Percentiles rank a stretch among this genome's conserved stretches.
phyloP scores from a whole-genome alignment of 2,329 filamentous ascomycete species.

The Chalaropsis ovoidea region DNA sequence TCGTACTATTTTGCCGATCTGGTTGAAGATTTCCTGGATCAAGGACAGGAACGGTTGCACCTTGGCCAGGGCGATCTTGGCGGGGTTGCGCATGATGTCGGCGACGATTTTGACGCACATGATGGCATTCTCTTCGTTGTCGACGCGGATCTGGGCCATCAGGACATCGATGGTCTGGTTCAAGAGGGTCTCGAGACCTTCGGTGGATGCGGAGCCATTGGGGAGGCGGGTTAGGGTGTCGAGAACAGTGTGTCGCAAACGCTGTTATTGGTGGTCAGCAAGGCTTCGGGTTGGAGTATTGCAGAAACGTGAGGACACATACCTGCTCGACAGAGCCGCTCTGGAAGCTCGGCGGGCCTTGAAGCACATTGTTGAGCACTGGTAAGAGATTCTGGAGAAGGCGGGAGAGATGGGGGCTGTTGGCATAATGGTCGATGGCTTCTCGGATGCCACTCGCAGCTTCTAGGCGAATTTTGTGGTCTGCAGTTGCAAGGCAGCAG shows the following conservation, averaged over 20 bases:
- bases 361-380: slow-evolving; percentile 74
- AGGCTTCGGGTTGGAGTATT: not conserved
- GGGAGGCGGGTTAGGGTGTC: slow-evolving; percentile 86
- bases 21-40: slow-evolving; percentile 91
- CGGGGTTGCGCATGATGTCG: slow-evolving; percentile 88
- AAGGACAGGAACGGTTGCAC: slow-evolving; percentile 84
- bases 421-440: slow-evolving; percentile 78
- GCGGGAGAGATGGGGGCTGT: slow-evolving; percentile 61
- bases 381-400: slow-evolving; percentile 87
- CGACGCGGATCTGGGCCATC: slow-evolving; percentile 75
- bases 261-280: slow-evolving; percentile 40
- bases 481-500: not conserved
- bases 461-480: slow-evolving; percentile 61
- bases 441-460: slow-evolving; percentile 81
- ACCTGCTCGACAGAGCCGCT: slow-evolving; percentile 86
- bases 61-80: slow-evolving; percentile 64
- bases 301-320: slow-evolving; percentile 29
- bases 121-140: slow-evolving; percentile 99
- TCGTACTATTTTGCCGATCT: slow-evolving; percentile 87
- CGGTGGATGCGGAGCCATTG: slow-evolving; percentile 58
- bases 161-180: slow-evolving; percentile 81
- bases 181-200: slow-evolving; percentile 80
- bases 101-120: slow-evolving; percentile 96
- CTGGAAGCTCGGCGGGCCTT: slow-evolving; percentile 79
- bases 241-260: slow-evolving; percentile 83